Base-by-base conservation (phyloP, 2,329 filamentous ascomycete species). In the Leptographium lundbergii region DNA sequence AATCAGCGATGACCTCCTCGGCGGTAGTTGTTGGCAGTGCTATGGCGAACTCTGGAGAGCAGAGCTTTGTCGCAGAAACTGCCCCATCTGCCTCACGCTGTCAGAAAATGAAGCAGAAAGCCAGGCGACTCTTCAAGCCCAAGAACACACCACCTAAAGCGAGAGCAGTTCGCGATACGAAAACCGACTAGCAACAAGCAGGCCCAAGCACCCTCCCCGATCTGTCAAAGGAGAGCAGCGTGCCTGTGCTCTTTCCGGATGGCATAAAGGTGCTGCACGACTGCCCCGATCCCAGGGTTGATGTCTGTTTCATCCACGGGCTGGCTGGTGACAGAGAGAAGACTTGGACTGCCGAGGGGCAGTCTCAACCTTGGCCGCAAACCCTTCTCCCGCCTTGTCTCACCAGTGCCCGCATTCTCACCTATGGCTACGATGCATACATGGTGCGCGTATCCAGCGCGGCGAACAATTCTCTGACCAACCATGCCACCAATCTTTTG, bases 261-360 rank as follows among this genome's bases (percentile, higher is more conserved):
- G 64, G 64, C 13, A 14, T 65, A 3, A 61, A 61, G 29, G 60
- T 62, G 22, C 51, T 59, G 52, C 57, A 61, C 59, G 59, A 62
- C 48, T 59, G 61, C 47, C 32, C 60, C 32, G 59, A 61, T 14
- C 62, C 63, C n/a, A 36, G 24, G 1, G 59, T 66, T 47, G 65
- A 66, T 48, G 63, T 74, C 24, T 70, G 72, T 57, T 75, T 75
- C 57, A 61, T 76, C 29, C 74, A 76, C 51, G 73, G 74, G 6
- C 63, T 76, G 13, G 71, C 67, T 1, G 74, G 74, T 1, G 64
- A 73, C 58, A 69, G 72, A 1, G 67, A 71, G 6, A 66, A 57
- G 3, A 74, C 72, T 3, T 76, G 73, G 74, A 73, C 69, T 9
- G 69, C 67, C 6, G 45, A 63, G 0, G 66, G 65, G 3, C 63